These are phyloP conservation scores for Mortierella sp. DNA, from an alignment of 371 early-diverging fungal species.

Conservation along the genomic window DNA sequence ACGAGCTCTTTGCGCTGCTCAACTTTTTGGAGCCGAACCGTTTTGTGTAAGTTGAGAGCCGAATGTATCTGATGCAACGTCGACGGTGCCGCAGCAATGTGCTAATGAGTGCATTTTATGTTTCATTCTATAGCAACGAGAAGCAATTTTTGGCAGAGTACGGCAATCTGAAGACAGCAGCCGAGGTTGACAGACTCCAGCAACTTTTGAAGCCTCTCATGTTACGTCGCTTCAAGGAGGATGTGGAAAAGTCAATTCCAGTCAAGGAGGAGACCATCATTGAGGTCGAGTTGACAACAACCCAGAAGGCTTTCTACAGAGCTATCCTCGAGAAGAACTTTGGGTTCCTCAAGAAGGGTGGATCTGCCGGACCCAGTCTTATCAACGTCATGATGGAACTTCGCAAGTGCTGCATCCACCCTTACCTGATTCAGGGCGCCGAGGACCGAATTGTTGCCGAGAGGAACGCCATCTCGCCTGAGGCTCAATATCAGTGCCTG, in stretches of 20 bases:
- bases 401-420: conserved; percentile 92
- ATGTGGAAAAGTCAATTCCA: conserved; percentile 89
- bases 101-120: neutral
- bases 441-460: conserved; percentile 86
- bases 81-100: neutral
- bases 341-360: conserved; percentile 78
- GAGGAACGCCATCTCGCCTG: conserved; percentile 65
- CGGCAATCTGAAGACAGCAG: conserved; percentile 79
- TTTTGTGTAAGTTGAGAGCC: conserved; percentile 62
- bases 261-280: conserved; percentile 92
- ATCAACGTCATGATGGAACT: conserved; percentile 80
- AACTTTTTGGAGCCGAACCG: conserved; percentile 92
- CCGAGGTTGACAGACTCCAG: conserved; percentile 85
- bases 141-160: conserved; percentile 83
- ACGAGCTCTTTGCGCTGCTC: conserved; percentile 92
- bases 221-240: conserved; percentile 86
- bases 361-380: conserved; percentile 55
- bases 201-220: conserved; percentile 79
- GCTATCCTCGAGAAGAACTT: conserved; percentile 94
- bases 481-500: conserved; percentile 82
- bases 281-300: conserved; percentile 86
- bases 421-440: conserved; percentile 88
- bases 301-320: conserved; percentile 90
- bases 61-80: no score
- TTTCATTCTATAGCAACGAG: conserved; percentile 64